These are phyloP conservation scores for Hortaea sp. DNA, from an alignment of 2,329 filamentous ascomycete species.

Conservation along the genomic window DNA sequence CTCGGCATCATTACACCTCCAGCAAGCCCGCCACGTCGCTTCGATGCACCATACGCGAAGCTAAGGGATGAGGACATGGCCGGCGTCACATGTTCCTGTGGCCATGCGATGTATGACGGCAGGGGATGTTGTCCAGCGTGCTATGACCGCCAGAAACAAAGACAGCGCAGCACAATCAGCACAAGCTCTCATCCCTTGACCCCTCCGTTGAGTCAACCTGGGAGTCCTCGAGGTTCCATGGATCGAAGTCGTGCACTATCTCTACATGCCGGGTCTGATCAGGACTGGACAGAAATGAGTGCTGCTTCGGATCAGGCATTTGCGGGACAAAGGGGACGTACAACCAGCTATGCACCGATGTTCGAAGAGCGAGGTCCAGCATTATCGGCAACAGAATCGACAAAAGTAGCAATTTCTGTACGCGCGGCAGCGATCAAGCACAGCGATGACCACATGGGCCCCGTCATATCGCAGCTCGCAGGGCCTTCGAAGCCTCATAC, in stretches of 20 bases:
- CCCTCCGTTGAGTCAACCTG: background rate
- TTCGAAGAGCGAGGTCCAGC: background rate
- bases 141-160: background rate
- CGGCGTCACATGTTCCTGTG: constrained; percentile 1
- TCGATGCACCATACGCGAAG: background rate
- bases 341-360: background rate
- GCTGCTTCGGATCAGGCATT: constrained; percentile 1
- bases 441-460: constrained; percentile 1
- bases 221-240: background rate
- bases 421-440: background rate
- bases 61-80: constrained; percentile 1
- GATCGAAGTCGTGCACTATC: background rate
- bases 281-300: background rate
- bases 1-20: constrained; percentile 2
- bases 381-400: background rate
- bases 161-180: background rate
- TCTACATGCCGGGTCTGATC: background rate
- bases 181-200: background rate
- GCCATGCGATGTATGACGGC: constrained; percentile 2
- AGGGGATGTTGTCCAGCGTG: constrained; percentile 3
- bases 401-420: background rate
- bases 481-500: background rate
- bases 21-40: background rate
- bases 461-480: background rate
- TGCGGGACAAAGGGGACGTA: background rate